These are phyloP conservation scores for Lumnitzera littorea DNA, from an alignment of 345 rosid species.

Conservation along the genomic window DNA sequence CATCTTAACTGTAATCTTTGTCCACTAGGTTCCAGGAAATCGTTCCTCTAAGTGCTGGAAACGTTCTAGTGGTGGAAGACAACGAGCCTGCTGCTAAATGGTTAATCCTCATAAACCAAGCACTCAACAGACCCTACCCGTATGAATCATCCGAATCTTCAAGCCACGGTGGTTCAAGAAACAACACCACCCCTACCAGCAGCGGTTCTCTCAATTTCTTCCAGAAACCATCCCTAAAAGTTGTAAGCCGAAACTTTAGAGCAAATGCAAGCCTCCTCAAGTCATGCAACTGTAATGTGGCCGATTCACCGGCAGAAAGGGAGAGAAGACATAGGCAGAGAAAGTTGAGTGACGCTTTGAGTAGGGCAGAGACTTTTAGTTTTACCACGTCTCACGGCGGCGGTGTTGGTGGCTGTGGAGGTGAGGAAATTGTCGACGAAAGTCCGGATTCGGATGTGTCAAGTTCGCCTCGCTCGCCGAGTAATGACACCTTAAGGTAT, in stretches of 20 bases:
- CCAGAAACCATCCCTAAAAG: conserved; percentile 73
- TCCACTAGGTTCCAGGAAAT: conserved; percentile 84
- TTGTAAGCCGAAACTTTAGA: conserved; percentile 52
- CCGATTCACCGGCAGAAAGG: conserved; percentile 11
- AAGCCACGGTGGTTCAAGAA: conserved; percentile 17
- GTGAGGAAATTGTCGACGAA: conserved; percentile 6
- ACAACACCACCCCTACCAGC: conserved; percentile 9
- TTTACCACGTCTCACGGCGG: too few relatives aligned
- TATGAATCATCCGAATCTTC: conserved; percentile 26
- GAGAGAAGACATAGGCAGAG: conserved; percentile 31
- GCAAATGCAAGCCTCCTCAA: conserved; percentile 65
- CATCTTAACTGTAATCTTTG: neutral
- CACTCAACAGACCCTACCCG: conserved; percentile 53
- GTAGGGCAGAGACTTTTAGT: conserved; percentile 18
- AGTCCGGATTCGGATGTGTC: conserved; percentile 13
- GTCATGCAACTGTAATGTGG: conserved; percentile 65
- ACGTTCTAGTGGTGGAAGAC: conserved; percentile 81
- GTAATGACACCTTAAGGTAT: conserved; percentile 33
- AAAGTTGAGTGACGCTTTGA: conserved; percentile 33
- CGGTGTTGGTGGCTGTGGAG: too few relatives aligned
- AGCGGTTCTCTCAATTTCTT: conserved; percentile 40
- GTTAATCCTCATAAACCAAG: conserved; percentile 75
- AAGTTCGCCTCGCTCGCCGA: conserved; percentile 8
- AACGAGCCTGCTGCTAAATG: conserved; percentile 96
- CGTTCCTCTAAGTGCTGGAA: conserved; percentile 94